Base-by-base conservation (phyloP, 805 yeast species). In the Metschnikowia drakensbergensis region DNA sequence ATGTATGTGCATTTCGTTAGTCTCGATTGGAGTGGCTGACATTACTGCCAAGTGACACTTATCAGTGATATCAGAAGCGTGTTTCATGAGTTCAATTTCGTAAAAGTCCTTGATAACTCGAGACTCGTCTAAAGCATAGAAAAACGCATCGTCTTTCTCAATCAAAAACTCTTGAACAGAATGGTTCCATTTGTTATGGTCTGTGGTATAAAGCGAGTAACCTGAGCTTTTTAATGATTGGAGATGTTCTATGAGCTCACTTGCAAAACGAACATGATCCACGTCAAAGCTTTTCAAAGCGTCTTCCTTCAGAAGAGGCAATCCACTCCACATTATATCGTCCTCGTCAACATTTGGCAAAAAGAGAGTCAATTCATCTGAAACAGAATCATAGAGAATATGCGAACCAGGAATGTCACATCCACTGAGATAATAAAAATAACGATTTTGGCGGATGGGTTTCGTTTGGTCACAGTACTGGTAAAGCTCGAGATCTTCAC, bases 281-380 rank as follows among this genome's bases (percentile, higher is more conserved):
- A 89, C 91, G 59, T 92, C 96, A 57, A 69, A 92, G 52, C 73
- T 75, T 22, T 71, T 62, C 42, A 65, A 46, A 0, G 97, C 97
- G 17, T 84, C 83, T 41, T 84, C 83, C 3, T 75, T 54, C 35
- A 80, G 70, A 45, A 88, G 54, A 4, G 99, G 99, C 66, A 85
- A 61, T 0, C 99, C 99, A 49, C 94, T 84, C 99, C 99, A 92
- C 89, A 94, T 86, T 37, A 92, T 86, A 62, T 88, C 97, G 38
- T 94, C 98, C 37, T 77, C 69, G 61, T 90, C 96, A 35, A 92
- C 75, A 46, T 86, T 79, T 0, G 98, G 97, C 45, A 94, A 72
- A 60, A 86, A 92, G 26, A 92, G 69, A 0, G 83, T 81, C 52
- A 89, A 72, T 46, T 80, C 75, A 38, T 84, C 88, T 5, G 65